phyloP scores from a whole-genome alignment of 805 yeast species.

The Hanseniaspora hatyaiensis region DNA sequence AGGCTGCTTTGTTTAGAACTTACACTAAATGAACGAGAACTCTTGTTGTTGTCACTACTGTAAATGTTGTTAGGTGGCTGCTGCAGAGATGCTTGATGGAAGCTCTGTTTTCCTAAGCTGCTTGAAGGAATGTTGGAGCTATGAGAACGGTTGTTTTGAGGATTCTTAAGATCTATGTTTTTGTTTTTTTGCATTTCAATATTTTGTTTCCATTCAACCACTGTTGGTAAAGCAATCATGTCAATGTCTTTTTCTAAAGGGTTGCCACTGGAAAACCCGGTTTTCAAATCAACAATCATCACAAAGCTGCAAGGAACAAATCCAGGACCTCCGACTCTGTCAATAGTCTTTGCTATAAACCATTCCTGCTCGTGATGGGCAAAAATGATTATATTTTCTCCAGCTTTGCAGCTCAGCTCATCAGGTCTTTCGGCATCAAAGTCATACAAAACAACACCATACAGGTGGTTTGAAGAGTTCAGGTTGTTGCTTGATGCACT shows the following conservation, averaged over 20 bases:
- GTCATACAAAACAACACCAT: conserved; percentile 77
- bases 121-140: conserved; percentile 16
- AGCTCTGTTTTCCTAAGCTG: too few species aligned
- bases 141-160: conserved; percentile 19
- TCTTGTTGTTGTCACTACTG: too few species aligned
- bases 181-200: conserved; percentile 89
- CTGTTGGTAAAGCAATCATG: conserved; percentile 69
- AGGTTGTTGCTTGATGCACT: not conserved
- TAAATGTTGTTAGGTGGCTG: conserved; percentile 11
- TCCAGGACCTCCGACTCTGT: conserved; percentile 93
- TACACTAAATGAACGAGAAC: conserved; percentile 13
- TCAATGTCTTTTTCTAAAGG: conserved; percentile 48
- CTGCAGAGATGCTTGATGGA: too few species aligned
- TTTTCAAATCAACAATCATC: conserved; percentile 65
- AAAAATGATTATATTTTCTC: conserved; percentile 83
- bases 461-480: conserved; percentile 32
- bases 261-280: conserved; percentile 47
- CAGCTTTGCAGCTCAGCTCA: conserved; percentile 72
- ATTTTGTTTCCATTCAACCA: conserved; percentile 87
- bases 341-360: conserved; percentile 95
- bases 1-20: not conserved
- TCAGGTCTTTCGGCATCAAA: conserved; percentile 68
- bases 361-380: conserved; percentile 96
- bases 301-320: conserved; percentile 86
- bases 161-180: conserved; percentile 54